phyloP scores from a whole-genome alignment of 2,329 filamentous ascomycete genomes.

The Fusarium nelsonii region DNA sequence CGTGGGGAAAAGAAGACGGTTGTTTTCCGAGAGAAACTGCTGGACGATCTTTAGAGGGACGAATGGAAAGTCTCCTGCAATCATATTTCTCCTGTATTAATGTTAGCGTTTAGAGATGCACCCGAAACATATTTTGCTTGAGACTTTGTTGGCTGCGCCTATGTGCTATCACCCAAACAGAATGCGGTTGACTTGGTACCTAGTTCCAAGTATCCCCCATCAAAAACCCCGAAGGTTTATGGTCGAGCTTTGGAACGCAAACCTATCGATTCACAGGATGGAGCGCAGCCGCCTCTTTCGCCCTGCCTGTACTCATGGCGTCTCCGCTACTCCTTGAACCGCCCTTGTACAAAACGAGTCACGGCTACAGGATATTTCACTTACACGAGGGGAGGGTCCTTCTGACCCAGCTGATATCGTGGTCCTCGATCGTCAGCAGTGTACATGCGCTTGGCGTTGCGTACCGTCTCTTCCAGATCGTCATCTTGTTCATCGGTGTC shows the following conservation, averaged over 20 bases:
- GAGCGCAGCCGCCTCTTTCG: too few relatives aligned
- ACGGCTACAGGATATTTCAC: neutral
- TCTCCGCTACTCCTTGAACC: neutral
- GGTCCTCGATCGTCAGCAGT: neutral
- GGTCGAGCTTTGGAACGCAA: too few relatives aligned
- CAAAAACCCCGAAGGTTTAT: neutral
- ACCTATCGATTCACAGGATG: too few relatives aligned
- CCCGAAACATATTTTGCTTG: neutral
- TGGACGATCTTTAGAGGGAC: slow-evolving; percentile 31
- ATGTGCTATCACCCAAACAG: neutral
- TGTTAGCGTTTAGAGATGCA: slow-evolving; percentile 11
- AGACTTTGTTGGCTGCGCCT: neutral
- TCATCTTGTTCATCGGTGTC: slow-evolving; percentile 41
- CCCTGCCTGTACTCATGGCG: neutral
- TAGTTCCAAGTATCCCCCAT: neutral
- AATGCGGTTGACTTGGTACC: too few relatives aligned
- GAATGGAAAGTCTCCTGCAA: slow-evolving; percentile 43
- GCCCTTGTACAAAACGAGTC: neutral
- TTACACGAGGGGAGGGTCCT: neutral
- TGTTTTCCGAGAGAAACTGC: slow-evolving; percentile 20
- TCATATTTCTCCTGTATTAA: slow-evolving; percentile 31
- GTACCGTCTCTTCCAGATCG: slow-evolving; percentile 25
- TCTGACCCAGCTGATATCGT: neutral
- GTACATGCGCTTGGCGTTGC: slow-evolving; percentile 31
- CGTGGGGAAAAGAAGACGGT: slow-evolving; percentile 31